phyloP scores from a whole-genome alignment of 2,329 filamentous ascomycete genomes.

The Cladosporium phlei region DNA sequence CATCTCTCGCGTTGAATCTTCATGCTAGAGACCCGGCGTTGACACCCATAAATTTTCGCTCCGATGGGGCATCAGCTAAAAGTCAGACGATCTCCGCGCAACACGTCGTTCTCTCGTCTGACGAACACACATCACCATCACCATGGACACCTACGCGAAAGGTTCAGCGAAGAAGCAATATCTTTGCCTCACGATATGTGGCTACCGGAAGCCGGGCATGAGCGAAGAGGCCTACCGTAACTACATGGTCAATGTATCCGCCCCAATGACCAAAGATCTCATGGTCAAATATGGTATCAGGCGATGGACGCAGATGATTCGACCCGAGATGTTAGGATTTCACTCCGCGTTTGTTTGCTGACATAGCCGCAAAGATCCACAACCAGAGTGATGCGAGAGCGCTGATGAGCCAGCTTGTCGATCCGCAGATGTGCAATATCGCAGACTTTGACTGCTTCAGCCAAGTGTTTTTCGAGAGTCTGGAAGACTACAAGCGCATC shows the following conservation, averaged over 20 bases:
- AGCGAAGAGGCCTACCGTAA: slow-evolving; percentile 45
- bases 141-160: not conserved
- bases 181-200: slow-evolving; percentile 43
- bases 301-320: slow-evolving; percentile 42
- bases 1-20: no score
- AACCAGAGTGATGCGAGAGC: slow-evolving; percentile 34
- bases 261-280: slow-evolving; percentile 44
- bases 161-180: not conserved
- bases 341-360: not conserved
- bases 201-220: slow-evolving; percentile 46
- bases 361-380: slow-evolving; percentile 36
- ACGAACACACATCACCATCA: not conserved
- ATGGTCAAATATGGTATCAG: slow-evolving; percentile 49
- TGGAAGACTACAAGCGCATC: slow-evolving; percentile 47
- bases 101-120: not conserved
- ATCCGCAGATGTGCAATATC: slow-evolving; percentile 46
- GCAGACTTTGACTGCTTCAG: slow-evolving; percentile 50
- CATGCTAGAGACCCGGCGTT: no score
- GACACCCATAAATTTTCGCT: not conserved
- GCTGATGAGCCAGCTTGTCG: slow-evolving; percentile 41
- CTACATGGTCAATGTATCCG: slow-evolving; percentile 46
- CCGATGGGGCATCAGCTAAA: not conserved
- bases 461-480: slow-evolving; percentile 42
- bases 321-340: not conserved
- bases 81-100: not conserved